These are phyloP conservation scores for Cutaneotrichosporon curvatum DNA, from an alignment of 1,284 basidiomycete species.

Conservation along the genomic window DNA sequence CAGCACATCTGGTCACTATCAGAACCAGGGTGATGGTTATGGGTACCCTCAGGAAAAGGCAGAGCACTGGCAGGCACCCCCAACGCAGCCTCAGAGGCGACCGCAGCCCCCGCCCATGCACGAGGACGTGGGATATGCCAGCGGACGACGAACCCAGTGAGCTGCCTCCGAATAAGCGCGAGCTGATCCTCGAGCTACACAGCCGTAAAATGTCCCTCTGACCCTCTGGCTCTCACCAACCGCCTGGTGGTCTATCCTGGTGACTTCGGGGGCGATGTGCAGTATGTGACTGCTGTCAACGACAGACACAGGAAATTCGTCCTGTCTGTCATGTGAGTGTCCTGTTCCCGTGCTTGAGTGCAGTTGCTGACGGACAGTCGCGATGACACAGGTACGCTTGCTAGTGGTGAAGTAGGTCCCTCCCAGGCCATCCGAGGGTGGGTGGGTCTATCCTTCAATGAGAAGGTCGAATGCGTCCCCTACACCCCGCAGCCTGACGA, in stretches of 20 bases:
- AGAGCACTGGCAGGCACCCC: constrained; percentile 7
- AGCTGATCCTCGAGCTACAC: constrained; percentile 21
- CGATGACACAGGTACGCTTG: constrained; percentile 64
- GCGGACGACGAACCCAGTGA: no score
- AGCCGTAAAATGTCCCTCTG: constrained; percentile 46
- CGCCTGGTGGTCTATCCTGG: constrained; percentile 67
- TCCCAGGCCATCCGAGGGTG: constrained; percentile 59
- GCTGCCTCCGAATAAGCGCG: not conserved
- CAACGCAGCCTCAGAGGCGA: constrained; percentile 5
- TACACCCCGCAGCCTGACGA: constrained; percentile 57
- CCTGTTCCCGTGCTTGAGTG: no score
- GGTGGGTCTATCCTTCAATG: constrained; percentile 75
- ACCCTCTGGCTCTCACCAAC: constrained; percentile 67
- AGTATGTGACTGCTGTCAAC: constrained; percentile 69
- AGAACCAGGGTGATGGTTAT: constrained; percentile 1
- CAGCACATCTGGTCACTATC: not conserved
- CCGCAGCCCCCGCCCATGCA: constrained; percentile 4
- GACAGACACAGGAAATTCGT: constrained; percentile 54
- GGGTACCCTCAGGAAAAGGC: constrained; percentile 16
- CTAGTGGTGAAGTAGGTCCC: constrained; percentile 57
- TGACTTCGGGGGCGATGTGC: constrained; percentile 60
- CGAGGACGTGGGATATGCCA: constrained; percentile 1
- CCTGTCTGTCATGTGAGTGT: constrained; percentile 54
- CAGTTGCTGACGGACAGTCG: constrained; percentile 39
- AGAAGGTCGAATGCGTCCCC: constrained; percentile 63